These are phyloP conservation scores for Globisporangium cederbergense DNA, from an alignment of 352 stramenopile genomes.

Conservation along the genomic window DNA sequence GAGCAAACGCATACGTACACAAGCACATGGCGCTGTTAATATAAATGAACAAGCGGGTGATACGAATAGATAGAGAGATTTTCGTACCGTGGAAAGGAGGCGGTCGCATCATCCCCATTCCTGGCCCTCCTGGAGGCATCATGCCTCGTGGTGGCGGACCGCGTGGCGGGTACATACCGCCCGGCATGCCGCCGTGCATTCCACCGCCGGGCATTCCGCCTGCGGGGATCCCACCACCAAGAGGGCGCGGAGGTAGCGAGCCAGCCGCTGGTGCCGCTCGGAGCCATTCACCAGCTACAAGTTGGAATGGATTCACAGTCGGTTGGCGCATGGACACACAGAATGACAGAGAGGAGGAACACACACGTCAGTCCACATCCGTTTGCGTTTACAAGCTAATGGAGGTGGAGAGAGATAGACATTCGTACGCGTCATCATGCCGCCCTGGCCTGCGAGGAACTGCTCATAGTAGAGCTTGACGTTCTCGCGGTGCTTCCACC, in stretches of 20 bases:
- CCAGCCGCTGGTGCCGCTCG: slow-evolving; percentile 34
- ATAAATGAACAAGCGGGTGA: background rate
- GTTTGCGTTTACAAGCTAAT: too few species aligned
- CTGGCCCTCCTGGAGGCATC: slow-evolving; percentile 49
- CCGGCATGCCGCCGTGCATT: slow-evolving; percentile 24
- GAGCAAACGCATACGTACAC: background rate
- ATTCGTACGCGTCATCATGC: slow-evolving; percentile 71
- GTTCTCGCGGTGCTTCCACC: slow-evolving; percentile 94
- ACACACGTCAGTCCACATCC: background rate
- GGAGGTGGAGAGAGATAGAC: background rate
- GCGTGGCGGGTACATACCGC: slow-evolving; percentile 60
- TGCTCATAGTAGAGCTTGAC: slow-evolving; percentile 94
- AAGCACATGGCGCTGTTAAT: background rate
- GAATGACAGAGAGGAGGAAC: slow-evolving; percentile 2
- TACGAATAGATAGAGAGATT: background rate
- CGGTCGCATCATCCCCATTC: slow-evolving; percentile 59
- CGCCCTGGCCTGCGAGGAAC: slow-evolving; percentile 72
- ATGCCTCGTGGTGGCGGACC: slow-evolving; percentile 66
- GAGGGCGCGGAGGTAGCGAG: slow-evolving; percentile 43
- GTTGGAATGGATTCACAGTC: background rate
- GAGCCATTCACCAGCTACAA: slow-evolving; percentile 72
- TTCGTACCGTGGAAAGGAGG: slow-evolving; percentile 56
- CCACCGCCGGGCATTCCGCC: slow-evolving; percentile 29
- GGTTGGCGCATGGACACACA: too few species aligned
- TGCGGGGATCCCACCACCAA: slow-evolving; percentile 15